Conservation (phyloP, 768 basidiomycete species). For the Cyathus striatus region DNA sequence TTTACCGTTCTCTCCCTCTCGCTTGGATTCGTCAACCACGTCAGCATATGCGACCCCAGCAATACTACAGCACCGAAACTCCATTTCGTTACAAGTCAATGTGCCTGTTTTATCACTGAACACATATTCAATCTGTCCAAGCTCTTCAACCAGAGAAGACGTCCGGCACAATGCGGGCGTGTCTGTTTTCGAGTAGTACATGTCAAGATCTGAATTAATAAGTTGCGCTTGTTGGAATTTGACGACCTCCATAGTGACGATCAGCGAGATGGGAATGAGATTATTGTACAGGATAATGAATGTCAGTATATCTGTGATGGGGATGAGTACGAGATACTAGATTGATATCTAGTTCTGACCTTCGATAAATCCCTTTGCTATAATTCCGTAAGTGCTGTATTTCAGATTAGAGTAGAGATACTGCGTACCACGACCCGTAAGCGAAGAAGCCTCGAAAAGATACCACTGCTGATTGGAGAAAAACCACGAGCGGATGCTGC, state of each 20-base stretch:
- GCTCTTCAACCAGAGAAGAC: slow-evolving; percentile 95
- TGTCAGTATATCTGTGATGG: slow-evolving; percentile 78
- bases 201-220: slow-evolving; percentile 97
- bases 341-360: slow-evolving; percentile 32
- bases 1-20: slow-evolving; percentile 52
- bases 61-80: slow-evolving; percentile 86
- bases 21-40: slow-evolving; percentile 81
- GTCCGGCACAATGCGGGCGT: slow-evolving; percentile 98
- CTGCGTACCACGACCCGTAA: slow-evolving; percentile 59
- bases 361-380: slow-evolving; percentile 80
- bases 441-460: slow-evolving; percentile 56
- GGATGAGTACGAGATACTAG: slow-evolving; percentile 9
- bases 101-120: slow-evolving; percentile 97
- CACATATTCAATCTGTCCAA: slow-evolving; percentile 96
- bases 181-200: slow-evolving; percentile 95
- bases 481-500: slow-evolving; percentile 89
- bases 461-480: slow-evolving; percentile 90
- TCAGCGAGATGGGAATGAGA: slow-evolving; percentile 96
- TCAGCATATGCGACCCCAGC: slow-evolving; percentile 89
- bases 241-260: slow-evolving; percentile 99
- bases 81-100: slow-evolving; percentile 97
- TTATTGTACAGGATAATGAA: slow-evolving; percentile 99
- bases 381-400: slow-evolving; percentile 3
- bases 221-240: slow-evolving; percentile 97
- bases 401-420: slow-evolving; percentile 1